These are phyloP conservation scores for Neopestalotiopsis sp. DNA, from an alignment of 2,329 filamentous ascomycete genomes.

Conservation along the genomic window DNA sequence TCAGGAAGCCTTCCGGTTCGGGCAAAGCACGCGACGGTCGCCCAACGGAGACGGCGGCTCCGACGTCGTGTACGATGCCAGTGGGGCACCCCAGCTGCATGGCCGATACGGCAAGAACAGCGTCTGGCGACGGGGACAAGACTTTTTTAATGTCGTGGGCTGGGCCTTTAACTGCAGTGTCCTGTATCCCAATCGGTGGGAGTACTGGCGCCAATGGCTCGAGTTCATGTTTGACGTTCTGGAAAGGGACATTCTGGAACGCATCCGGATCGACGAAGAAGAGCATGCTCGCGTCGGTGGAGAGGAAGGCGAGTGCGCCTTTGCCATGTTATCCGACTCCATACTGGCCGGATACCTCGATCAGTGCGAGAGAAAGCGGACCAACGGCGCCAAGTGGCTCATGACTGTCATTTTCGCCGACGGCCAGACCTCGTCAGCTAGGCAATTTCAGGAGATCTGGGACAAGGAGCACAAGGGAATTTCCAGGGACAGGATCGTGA, in stretches of 20 bases:
- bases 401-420: constrained; percentile 73
- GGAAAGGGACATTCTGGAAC: constrained; percentile 71
- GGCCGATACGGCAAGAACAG: constrained; percentile 68
- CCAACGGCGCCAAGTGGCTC: constrained; percentile 56
- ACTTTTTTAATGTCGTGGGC: constrained; percentile 88
- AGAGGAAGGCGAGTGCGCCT: constrained; percentile 31
- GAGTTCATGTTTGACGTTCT: constrained; percentile 80
- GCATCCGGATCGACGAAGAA: constrained; percentile 54
- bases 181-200: constrained; percentile 75
- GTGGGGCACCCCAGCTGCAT: constrained; percentile 59
- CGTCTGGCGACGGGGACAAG: constrained; percentile 77
- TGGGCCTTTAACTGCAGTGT: constrained; percentile 95
- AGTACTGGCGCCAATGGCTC: constrained; percentile 81
- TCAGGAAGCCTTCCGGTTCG: constrained; percentile 74
- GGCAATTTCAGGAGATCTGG: constrained; percentile 71
- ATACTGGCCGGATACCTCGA: constrained; percentile 67
- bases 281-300: constrained; percentile 27
- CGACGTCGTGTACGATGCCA: constrained; percentile 55
- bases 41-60: constrained; percentile 52
- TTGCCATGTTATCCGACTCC: constrained; percentile 52
- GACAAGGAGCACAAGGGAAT: constrained; percentile 63
- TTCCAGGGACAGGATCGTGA: constrained; percentile 43
- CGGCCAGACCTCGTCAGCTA: constrained; percentile 57
- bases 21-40: constrained; percentile 28
- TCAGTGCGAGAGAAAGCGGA: constrained; percentile 47